Base-by-base conservation (phyloP, 164 flowering plant species). In the Platanus orientalis region DNA sequence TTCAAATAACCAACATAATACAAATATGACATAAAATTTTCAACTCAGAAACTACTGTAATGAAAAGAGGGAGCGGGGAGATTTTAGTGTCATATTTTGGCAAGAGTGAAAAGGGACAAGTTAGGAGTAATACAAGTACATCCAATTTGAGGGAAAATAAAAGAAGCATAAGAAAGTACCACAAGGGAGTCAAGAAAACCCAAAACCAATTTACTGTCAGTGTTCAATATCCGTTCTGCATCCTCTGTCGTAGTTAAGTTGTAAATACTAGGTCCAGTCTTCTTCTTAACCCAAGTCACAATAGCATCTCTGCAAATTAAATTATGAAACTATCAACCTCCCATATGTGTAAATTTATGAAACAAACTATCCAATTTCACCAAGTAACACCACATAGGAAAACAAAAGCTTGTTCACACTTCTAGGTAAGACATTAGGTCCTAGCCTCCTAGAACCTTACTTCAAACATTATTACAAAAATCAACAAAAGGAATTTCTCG, bases 241-340 rank as follows among this genome's bases (percentile, higher is more conserved):
- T 89, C 92, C 56, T 90, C 85, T 56, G 67, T 54, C 7, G 92
- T 78, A 30, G 96, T 84, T 40, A 90, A 58, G 66, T 89, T 93
- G 64, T 64, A 54, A 19, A 85, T 54, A 52, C 88, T 92, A 70
- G 97, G 97, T 66, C 97, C 97, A 1, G 73, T 84, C 80, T 90
- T 90, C 88, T 90, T 93, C 84, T 77, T 93, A 23, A 93, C 76
- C 98, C 98, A 93, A 36, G 94, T 79, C 58, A 93, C 90, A 56
- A 93, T 88, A 54, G 78, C 90, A 50, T 90, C 96, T 67, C 98
- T 93, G 76, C 53, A 67, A 24, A 26, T 7, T 4, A 27, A 42
- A 65, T 48, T 45, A n/a, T n/a, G n/a, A 40, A 50, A 29, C 40
- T 24, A 54, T 68, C 56, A 61, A 23, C n/a, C 48, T 60, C 9